Conservation (phyloP, 257 asterid genomes). For the Solanum microdontum region DNA sequence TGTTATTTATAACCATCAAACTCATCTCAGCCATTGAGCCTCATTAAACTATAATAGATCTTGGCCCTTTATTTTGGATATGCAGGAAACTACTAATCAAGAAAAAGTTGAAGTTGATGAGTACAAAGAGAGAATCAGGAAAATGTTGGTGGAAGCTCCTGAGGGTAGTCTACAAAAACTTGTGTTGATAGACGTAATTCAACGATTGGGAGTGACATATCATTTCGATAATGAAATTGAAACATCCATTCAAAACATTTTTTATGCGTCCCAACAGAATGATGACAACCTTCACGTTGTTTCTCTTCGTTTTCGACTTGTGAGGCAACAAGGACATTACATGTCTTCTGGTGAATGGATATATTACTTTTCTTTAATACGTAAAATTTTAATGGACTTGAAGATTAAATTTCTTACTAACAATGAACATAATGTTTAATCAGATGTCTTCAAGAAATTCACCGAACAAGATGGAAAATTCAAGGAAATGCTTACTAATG, state of each 20-base stretch:
- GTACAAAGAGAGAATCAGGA: no score
- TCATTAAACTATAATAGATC: no score
- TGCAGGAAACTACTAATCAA: no score
- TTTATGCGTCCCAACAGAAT: no score
- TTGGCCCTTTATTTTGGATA: no score
- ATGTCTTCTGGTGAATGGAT: neutral
- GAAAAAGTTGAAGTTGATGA: no score
- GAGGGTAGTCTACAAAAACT: neutral
- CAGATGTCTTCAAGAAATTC: neutral
- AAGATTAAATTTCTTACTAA: no score
- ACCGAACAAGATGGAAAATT: neutral
- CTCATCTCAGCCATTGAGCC: no score
- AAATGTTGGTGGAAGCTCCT: neutral
- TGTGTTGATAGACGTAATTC: conserved; percentile 3
- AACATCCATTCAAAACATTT: neutral
- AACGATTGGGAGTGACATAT: conserved; percentile 7
- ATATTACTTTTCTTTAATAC: neutral
- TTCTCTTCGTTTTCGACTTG: neutral
- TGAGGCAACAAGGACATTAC: neutral
- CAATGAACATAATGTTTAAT: neutral
- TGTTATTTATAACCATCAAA: no score
- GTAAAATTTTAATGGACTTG: no score
- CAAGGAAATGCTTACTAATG: neutral
- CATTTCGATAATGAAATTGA: conserved; percentile 11
- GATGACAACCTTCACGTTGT: neutral